Evolutionary conservation across 768 basidiomycete genomes (phyloP).

Genomic region (Thelephora aurantiotincta): DNA sequence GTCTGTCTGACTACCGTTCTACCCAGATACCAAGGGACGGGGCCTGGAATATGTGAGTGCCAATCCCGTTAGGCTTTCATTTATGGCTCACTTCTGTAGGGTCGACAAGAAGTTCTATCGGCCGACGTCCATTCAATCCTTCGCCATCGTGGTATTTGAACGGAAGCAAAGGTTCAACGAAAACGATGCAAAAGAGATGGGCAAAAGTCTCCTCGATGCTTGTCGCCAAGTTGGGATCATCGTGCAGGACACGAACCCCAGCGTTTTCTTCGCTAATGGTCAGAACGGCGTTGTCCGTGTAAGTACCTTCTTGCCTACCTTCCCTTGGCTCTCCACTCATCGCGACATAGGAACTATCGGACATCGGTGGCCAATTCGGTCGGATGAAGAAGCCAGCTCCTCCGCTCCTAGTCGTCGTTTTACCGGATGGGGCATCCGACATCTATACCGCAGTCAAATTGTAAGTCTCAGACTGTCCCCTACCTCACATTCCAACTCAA

Average conservation of each 20-base stretch:
- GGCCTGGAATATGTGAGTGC: constrained; percentile 61
- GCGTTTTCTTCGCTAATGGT: constrained; percentile 41
- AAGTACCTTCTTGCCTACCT: constrained; percentile 3
- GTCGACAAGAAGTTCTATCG: constrained; percentile 58
- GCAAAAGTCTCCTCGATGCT: constrained; percentile 31
- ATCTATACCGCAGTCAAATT: constrained; percentile 70
- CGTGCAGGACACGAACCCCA: constrained; percentile 28
- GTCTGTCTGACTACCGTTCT: background rate
- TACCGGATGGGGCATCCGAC: constrained; percentile 65
- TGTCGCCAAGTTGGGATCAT: constrained; percentile 48
- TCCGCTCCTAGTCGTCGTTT: constrained; percentile 46
- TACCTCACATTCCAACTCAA: background rate
- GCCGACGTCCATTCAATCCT: constrained; percentile 36
- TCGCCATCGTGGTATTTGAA: constrained; percentile 60
- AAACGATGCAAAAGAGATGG: constrained; percentile 36
- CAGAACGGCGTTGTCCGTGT: constrained; percentile 40
- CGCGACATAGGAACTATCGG: constrained; percentile 29
- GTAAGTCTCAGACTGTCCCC: constrained; percentile 26
- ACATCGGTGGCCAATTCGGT: constrained; percentile 32
- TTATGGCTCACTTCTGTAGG: constrained; percentile 22
- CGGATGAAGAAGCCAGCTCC: constrained; percentile 29
- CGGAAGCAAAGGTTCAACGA: constrained; percentile 39
- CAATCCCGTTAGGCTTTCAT: background rate
- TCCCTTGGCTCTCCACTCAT: background rate
- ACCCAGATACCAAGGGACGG: constrained; percentile 47